Conservation (phyloP, 345 rosid species). For the Eucalyptus grandis region DNA sequence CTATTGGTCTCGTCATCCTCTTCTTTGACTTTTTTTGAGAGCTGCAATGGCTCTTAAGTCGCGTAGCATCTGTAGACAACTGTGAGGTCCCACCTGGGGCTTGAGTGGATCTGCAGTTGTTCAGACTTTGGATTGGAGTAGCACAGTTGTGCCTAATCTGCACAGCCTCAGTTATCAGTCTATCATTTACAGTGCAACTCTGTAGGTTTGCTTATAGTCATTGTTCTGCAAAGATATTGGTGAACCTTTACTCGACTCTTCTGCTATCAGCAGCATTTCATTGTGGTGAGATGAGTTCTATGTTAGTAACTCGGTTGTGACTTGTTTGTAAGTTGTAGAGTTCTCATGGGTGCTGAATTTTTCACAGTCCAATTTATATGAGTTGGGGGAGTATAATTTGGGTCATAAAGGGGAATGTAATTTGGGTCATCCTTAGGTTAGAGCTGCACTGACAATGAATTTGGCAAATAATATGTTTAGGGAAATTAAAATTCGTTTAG, state of each 20-base stretch:
- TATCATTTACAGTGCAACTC: background rate
- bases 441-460: too few relatives aligned
- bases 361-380: background rate
- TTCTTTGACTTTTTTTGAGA: background rate
- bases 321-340: background rate
- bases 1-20: background rate
- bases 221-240: background rate
- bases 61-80: background rate
- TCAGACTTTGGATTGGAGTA: background rate
- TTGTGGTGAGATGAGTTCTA: background rate
- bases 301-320: background rate
- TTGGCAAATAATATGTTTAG: too few relatives aligned
- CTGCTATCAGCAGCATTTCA: background rate
- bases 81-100: background rate
- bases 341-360: background rate
- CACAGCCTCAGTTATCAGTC: background rate
- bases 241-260: background rate
- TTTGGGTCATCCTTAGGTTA: background rate
- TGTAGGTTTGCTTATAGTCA: background rate
- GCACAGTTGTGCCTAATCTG: background rate
- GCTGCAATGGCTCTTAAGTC: background rate
- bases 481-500: too few relatives aligned
- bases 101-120: background rate
- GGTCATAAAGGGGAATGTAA: background rate
- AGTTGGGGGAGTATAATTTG: background rate